Percentiles rank a stretch among this genome's conserved stretches.
These are phyloP conservation scores for Melaleuca quinquenervia DNA, from an alignment of 345 rosid genomes.

Conservation along the genomic window DNA sequence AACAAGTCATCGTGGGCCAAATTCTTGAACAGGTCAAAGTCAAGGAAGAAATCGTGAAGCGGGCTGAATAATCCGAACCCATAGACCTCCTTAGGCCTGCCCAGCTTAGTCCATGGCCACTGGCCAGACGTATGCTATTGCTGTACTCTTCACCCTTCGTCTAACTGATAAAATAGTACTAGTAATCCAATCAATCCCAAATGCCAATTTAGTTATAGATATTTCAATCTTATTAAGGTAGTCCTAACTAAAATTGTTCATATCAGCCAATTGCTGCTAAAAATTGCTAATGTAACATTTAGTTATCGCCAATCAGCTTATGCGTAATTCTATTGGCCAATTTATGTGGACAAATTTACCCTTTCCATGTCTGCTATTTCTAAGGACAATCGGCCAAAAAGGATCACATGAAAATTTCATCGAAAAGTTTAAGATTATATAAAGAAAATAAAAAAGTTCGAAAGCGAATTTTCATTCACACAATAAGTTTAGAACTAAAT, in stretches of 20 bases:
- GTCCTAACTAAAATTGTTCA: background rate
- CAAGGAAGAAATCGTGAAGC: background rate
- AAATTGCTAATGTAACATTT: too few relatives aligned
- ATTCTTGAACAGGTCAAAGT: background rate
- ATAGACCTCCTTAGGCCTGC: background rate
- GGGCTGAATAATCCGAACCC: background rate
- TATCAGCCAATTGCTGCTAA: rapidly evolving
- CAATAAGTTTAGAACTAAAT: background rate
- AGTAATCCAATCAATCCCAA: background rate
- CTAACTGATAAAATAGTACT: too few relatives aligned
- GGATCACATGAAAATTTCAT: background rate
- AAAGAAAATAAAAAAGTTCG: rapidly evolving
- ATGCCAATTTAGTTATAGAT: background rate
- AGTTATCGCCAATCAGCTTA: rapidly evolving
- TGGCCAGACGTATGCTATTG: background rate
- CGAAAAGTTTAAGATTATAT: rapidly evolving
- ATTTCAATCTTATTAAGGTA: background rate
- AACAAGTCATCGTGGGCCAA: background rate
- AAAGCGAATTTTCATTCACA: rapidly evolving
- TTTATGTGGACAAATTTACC: rapidly evolving
- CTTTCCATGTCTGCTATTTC: rapidly evolving
- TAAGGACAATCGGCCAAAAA: rapidly evolving
- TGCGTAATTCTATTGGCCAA: rapidly evolving
- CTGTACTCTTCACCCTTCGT: background rate
- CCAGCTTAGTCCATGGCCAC: background rate